phyloP scores from a whole-genome alignment of 169 alveolate species.

The Cryptosporidium sp. region DNA sequence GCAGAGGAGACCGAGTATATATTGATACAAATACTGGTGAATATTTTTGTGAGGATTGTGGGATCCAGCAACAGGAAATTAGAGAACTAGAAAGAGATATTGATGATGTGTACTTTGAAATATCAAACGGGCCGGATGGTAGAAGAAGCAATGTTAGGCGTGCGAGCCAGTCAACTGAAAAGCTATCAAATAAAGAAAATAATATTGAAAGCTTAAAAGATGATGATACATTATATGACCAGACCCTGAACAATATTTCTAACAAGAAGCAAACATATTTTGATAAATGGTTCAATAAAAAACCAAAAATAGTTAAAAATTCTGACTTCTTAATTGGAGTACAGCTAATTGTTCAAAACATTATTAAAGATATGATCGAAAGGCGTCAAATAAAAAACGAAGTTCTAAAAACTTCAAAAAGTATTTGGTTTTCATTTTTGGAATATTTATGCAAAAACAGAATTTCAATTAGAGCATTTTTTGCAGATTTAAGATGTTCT shows the following conservation, averaged over 20 bases:
- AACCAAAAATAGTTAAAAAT: constrained; percentile 44
- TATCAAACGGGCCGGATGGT: constrained; percentile 48
- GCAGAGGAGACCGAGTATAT: constrained; percentile 43
- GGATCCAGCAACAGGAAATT: constrained; percentile 74
- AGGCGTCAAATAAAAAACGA: constrained; percentile 33
- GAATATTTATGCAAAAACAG: constrained; percentile 9
- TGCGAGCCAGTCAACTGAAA: constrained; percentile 70
- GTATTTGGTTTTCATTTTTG: constrained; percentile 45
- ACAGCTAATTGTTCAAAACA: constrained; percentile 48
- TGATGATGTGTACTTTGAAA: constrained; percentile 66
- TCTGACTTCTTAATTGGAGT: constrained; percentile 65
- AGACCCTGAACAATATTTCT: not conserved
- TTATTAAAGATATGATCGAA: constrained; percentile 56
- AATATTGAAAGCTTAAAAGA: not conserved
- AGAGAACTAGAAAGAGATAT: constrained; percentile 62
- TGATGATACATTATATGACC: not conserved
- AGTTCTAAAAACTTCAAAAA: constrained; percentile 2
- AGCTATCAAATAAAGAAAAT: not conserved
- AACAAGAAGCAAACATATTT: not conserved
- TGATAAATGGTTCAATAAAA: constrained; percentile 58
- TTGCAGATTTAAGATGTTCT: constrained; percentile 67
- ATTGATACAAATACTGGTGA: constrained; percentile 73
- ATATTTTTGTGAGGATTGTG: constrained; percentile 73
- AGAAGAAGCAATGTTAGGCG: constrained; percentile 54
- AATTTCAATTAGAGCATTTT: constrained; percentile 59